A percentile compares a stretch with the other conserved stretches of the same genome.
phyloP scores from a whole-genome alignment of 306 rosid genomes.

The Prunus kanzakura region DNA sequence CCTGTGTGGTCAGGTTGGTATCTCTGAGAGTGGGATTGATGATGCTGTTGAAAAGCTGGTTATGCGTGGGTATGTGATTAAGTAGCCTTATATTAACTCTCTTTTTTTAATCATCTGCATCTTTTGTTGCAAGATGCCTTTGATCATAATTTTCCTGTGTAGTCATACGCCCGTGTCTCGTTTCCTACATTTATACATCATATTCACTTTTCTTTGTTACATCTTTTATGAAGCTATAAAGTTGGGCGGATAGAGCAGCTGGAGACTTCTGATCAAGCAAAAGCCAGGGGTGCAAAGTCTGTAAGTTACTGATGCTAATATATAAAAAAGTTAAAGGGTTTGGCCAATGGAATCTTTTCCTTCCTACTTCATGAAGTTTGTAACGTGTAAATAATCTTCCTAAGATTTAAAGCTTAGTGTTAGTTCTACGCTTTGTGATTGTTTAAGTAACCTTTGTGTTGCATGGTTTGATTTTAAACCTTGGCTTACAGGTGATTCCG shows the following conservation, averaged over 20 bases:
- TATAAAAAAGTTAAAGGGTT: neutral
- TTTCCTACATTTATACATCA: neutral
- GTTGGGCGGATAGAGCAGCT: slow-evolving; percentile 95
- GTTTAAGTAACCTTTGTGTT: slow-evolving; percentile 2
- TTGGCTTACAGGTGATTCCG: slow-evolving; percentile 52
- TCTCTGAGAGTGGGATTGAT: slow-evolving; percentile 97
- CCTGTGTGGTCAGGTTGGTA: slow-evolving; percentile 69
- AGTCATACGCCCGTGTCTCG: neutral
- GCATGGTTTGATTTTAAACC: slow-evolving; percentile 22
- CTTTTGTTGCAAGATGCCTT: neutral
- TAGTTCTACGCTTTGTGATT: neutral
- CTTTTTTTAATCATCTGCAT: neutral
- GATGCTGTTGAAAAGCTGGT: slow-evolving; percentile 91
- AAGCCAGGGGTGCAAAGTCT: slow-evolving; percentile 77
- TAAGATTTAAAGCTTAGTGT: neutral
- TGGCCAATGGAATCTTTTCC: neutral
- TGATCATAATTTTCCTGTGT: neutral
- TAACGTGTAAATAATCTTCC: neutral
- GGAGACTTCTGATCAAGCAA: slow-evolving; percentile 79
- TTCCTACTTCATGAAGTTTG: neutral
- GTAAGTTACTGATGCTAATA: slow-evolving; percentile 52
- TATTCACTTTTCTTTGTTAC: slow-evolving; percentile 10
- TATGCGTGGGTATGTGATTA: slow-evolving; percentile 82
- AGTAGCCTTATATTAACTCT: slow-evolving; percentile 6
- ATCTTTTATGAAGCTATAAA: slow-evolving; percentile 66